Evolutionary conservation across 2,329 filamentous ascomycete species (phyloP), one percentile per base, ranked within the genome.

Genomic region (Talaromyces verruculosus): DNA sequence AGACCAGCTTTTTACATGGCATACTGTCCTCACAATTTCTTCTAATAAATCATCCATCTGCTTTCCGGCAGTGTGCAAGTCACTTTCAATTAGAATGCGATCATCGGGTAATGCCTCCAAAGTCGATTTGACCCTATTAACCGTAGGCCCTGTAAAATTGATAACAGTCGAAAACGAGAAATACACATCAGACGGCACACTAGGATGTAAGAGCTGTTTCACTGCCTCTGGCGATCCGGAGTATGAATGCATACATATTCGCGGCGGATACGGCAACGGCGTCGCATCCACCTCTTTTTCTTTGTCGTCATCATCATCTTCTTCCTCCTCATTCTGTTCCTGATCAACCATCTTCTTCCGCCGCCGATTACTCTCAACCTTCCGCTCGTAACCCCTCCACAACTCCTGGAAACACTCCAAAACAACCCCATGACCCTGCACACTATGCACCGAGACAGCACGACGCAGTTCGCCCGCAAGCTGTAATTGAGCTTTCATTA

Each of bases 181-280:
- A 78, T 89, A 99, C 22, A 98, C 84, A 17, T 87, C 83, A 0
- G 88, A 87, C 0, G 94, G 94, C 8, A 95, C 87, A 0, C 85
- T 82, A 1, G 87, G 86, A 69, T 90, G 84, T 58, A 92, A 80
- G 73, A 97, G 98, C 76, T 93, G 92, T 69, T 86, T 89, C 43
- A 97, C 80, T 37, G 89, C 85, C 65, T 95, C 89, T 11, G 87
- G 83, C 5, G 89, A 85, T 0, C 92, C 94, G 58, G 91, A 96
- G 78, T 93, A 99, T 0, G 93, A 97, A 78, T 99, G 95, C 67
- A 99, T 86, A 74, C 95, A 99, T 74, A 98, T 89, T 8, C 93
- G 84, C 0, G 93, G 93, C 3, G 95, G 93, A 71, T 90, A 98
- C 0, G 91, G 89, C 67, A 84, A 88, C 1, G 64, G 60, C 5